These are phyloP conservation scores for Tolypocladium endophyticum DNA, from an alignment of 2,329 filamentous ascomycete genomes.

Conservation along the genomic window DNA sequence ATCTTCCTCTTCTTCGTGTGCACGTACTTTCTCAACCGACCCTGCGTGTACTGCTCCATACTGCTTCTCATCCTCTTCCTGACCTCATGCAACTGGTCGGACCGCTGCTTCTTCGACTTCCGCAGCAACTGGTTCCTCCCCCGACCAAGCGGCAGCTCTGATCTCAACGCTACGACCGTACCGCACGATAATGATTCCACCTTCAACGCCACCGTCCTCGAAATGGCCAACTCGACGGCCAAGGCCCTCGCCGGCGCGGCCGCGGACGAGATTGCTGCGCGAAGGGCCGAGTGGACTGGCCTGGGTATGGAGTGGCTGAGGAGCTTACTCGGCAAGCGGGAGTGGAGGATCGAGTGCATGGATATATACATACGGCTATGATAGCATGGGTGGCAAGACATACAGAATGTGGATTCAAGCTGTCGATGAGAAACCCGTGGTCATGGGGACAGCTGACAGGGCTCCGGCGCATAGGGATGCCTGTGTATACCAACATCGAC, in stretches of 20 bases:
- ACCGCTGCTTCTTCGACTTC: constrained; percentile 89
- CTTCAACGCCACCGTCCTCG: constrained; percentile 39
- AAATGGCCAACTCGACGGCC: constrained; percentile 59
- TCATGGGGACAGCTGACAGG: background rate
- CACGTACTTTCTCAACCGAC: constrained; percentile 92
- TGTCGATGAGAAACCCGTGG: background rate
- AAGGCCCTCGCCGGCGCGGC: constrained; percentile 57
- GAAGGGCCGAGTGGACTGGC: constrained; percentile 58
- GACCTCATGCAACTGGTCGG: constrained; percentile 82
- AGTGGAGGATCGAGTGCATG: constrained; percentile 87
- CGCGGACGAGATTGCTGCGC: constrained; percentile 47
- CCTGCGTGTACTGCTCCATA: constrained; percentile 95
- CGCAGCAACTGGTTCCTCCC: constrained; percentile 87
- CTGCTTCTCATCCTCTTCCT: constrained; percentile 91
- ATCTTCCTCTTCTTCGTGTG: constrained; percentile 83
- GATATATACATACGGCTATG: constrained; percentile 69
- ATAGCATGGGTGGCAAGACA: background rate
- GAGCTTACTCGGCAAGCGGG: constrained; percentile 67
- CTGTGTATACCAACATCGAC: background rate
- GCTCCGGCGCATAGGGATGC: background rate
- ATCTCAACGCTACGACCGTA: constrained; percentile 8
- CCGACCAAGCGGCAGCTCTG: constrained; percentile 33
- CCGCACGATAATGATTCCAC: constrained; percentile 8
- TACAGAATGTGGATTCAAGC: background rate
- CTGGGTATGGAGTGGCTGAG: constrained; percentile 79